Conservation (phyloP, 257 asterid species). For the Avicennia marina region DNA sequence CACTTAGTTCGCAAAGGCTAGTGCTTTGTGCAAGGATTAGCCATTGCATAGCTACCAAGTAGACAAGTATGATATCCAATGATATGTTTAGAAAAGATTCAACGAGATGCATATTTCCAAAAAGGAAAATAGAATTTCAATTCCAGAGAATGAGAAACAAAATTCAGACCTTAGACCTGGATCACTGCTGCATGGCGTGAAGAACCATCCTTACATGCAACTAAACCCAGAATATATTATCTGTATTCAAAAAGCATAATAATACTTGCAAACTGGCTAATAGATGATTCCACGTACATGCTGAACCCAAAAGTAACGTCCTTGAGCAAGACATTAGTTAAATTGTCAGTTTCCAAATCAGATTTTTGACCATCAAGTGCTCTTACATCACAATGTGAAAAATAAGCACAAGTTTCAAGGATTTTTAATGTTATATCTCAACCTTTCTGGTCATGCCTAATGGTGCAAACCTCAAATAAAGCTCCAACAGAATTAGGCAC, state of each 20-base stretch:
- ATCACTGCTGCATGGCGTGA: conserved; percentile 85
- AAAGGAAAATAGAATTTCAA: too few species aligned
- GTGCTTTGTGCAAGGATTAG: too few species aligned
- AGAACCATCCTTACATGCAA: conserved; percentile 97
- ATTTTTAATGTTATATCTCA: too few species aligned
- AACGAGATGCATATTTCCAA: too few species aligned
- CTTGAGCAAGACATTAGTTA: neutral
- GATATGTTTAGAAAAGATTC: too few species aligned
- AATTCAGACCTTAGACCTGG: conserved; percentile 68
- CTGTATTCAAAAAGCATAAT: conserved; percentile 38
- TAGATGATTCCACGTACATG: neutral
- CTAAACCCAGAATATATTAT: conserved; percentile 88
- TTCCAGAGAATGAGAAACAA: neutral
- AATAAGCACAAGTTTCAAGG: too few species aligned
- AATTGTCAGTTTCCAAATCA: neutral
- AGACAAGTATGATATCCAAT: too few species aligned
- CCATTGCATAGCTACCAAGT: too few species aligned
- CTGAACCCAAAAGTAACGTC: neutral
- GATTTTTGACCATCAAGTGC: conserved; percentile 11
- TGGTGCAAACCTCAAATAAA: neutral
- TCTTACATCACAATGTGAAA: neutral
- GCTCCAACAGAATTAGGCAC: conserved; percentile 8
- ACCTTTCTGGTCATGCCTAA: neutral
- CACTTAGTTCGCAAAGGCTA: too few species aligned
- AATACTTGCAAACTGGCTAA: neutral